Conservation (phyloP, 257 asterid species). For the Jaltomata sinuosa region DNA sequence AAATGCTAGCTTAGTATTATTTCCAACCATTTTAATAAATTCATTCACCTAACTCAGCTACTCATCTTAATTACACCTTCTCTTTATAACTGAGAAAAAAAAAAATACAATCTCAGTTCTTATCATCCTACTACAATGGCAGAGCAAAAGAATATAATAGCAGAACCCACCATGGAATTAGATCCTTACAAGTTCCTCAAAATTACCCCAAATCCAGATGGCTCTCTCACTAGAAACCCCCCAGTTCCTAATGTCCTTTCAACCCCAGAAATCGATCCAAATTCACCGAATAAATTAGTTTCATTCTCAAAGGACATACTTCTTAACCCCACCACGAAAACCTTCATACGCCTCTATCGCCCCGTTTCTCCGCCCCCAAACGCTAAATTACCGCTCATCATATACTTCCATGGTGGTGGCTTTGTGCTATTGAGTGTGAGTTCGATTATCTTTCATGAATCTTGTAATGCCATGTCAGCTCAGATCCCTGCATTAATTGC, state of each 20-base stretch:
- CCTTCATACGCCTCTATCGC: conserved; percentile 52
- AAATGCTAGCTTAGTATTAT: not conserved
- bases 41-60: not conserved
- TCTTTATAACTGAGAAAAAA: not conserved
- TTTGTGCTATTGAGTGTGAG: conserved; percentile 34
- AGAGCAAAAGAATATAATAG: not conserved
- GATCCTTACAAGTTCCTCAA: conserved; percentile 35
- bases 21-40: not conserved
- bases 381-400: conserved; percentile 38
- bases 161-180: conserved; percentile 7
- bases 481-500: conserved; percentile 45
- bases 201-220: conserved; percentile 41
- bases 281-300: not conserved
- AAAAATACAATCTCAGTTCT: not conserved
- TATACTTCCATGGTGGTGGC: conserved; percentile 66
- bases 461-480: conserved; percentile 27
- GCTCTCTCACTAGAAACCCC: conserved; percentile 34
- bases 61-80: not conserved
- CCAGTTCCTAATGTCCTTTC: conserved; percentile 27
- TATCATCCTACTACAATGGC: not conserved
- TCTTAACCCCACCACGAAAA: conserved; percentile 34
- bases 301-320: conserved; percentile 47
- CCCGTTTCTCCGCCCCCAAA: conserved; percentile 12
- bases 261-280: conserved; percentile 9
- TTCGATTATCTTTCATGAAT: conserved; percentile 16